phyloP scores from a whole-genome alignment of 1,284 basidiomycete genomes.

The Puccinia triticina region DNA sequence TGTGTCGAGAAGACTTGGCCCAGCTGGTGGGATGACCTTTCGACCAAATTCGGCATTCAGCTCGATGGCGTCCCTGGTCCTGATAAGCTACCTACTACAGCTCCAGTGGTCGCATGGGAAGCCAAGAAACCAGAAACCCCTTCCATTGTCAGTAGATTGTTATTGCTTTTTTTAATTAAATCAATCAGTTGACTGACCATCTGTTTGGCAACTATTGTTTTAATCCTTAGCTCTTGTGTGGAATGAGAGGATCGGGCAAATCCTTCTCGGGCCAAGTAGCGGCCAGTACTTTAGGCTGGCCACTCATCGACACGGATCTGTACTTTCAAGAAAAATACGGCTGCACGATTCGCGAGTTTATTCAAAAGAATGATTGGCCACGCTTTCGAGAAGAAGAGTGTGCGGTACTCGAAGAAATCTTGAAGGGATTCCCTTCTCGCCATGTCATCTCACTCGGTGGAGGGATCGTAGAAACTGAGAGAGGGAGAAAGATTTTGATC shows the following conservation, averaged over 20 bases:
- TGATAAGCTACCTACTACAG: slow-evolving; percentile 52
- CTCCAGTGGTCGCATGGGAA: slow-evolving; percentile 51
- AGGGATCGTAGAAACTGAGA: slow-evolving; percentile 85
- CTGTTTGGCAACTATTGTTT: neutral
- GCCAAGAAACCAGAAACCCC: slow-evolving; percentile 50
- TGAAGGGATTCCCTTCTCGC: slow-evolving; percentile 61
- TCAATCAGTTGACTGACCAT: slow-evolving; percentile 66
- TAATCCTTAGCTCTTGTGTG: slow-evolving; percentile 69
- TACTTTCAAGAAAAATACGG: slow-evolving; percentile 73
- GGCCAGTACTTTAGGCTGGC: slow-evolving; percentile 73
- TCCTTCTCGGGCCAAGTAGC: slow-evolving; percentile 82
- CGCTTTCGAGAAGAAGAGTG: slow-evolving; percentile 69
- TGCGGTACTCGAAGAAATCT: slow-evolving; percentile 60
- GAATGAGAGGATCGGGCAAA: slow-evolving; percentile 97
- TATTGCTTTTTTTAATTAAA: slow-evolving; percentile 55
- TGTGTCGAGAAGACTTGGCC: slow-evolving; percentile 99
- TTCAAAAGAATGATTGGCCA: slow-evolving; percentile 75
- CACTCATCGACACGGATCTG: slow-evolving; percentile 83
- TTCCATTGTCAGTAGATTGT: slow-evolving; percentile 26
- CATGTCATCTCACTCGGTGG: slow-evolving; percentile 91
- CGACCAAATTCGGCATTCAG: slow-evolving; percentile 72
- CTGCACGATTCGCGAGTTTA: slow-evolving; percentile 74
- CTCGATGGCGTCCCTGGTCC: slow-evolving; percentile 54
- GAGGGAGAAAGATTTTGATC: slow-evolving; percentile 72
- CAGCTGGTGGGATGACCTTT: slow-evolving; percentile 98